Evolutionary conservation across 345 rosid species (phyloP), one percentile per base, ranked within the genome.

Genomic region (Aethionema arabicum): DNA sequence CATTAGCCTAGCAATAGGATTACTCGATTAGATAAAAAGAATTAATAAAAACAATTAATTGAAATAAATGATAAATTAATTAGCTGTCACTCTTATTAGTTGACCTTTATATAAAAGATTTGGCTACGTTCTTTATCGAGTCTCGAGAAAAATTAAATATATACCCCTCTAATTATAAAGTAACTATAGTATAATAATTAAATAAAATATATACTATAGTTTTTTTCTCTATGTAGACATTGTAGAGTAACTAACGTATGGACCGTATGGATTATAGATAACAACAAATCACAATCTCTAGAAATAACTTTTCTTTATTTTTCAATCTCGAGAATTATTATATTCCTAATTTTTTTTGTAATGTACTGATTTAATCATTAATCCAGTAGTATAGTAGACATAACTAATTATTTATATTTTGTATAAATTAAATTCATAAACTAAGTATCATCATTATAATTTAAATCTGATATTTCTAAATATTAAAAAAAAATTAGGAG

Each of bases 11-110:
- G 30, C 56, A 65, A 13, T 31, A n/a, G 12, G 38, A 55, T n/a
- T n/a, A n/a, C n/a, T n/a, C n/a, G n/a, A n/a, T 21, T 54, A 54
- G 52, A 32, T 44, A 65, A 44, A 65, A 14, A 5, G 49, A 55
- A 27, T 10, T 45, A 65, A 65, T 14, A 33, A 35, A 15, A 12
- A 33, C 21, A 15, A 12, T 15, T 35, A n/a, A 3, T 32, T 21
- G 35, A 30, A 12, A 54, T 35, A 8, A 53, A 5, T 32, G 11
- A 44, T 32, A 56, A 31, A 27, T 45, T 3, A 55, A 6, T 1
- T 31, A 66, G 56, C 32, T 66, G 56, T 38, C 54, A 39, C 48
- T 46, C 45, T 36, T 46, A 46, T 14, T 5, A 56, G 16, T 55
- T 56, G 30, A 47, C 41, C 49, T 5, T 5, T 33, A 21, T 11